phyloP scores from a whole-genome alignment of 306 rosid species.

The Castanea crenata region DNA sequence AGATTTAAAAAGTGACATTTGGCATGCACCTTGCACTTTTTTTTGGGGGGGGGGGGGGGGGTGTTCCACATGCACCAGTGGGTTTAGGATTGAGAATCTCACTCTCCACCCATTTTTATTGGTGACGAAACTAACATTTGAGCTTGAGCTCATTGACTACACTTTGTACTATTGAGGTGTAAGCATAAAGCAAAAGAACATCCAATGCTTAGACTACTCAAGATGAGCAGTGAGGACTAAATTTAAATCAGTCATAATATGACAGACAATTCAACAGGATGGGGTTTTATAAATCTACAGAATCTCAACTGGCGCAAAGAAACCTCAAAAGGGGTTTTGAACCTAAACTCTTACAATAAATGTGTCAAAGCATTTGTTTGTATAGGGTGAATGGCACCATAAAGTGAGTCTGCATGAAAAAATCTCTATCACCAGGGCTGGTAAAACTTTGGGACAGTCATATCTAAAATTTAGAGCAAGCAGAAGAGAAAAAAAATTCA shows the following conservation, averaged over 20 bases:
- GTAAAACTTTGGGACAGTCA: neutral
- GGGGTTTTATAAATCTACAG: neutral
- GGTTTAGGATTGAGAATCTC: too few species aligned
- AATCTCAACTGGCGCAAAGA: neutral
- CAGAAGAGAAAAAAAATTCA: neutral
- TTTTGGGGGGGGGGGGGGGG: too few species aligned
- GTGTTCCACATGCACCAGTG: too few species aligned
- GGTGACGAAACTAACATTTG: too few species aligned
- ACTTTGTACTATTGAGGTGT: neutral
- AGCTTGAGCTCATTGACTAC: neutral
- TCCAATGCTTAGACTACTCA: neutral
- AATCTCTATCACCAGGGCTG: neutral
- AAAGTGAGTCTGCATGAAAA: neutral
- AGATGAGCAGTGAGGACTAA: neutral
- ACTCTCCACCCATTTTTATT: too few species aligned
- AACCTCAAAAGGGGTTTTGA: neutral
- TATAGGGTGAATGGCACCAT: neutral
- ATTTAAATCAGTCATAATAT: neutral
- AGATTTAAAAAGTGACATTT: neutral
- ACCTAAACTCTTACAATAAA: too few species aligned
- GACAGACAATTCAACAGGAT: neutral
- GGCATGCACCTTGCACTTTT: neutral
- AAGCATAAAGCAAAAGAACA: neutral
- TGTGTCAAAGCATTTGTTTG: neutral
- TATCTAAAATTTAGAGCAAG: neutral